phyloP scores from a whole-genome alignment of 495 filamentous ascomycete species.

The Aspergillus coremiiformis region DNA sequence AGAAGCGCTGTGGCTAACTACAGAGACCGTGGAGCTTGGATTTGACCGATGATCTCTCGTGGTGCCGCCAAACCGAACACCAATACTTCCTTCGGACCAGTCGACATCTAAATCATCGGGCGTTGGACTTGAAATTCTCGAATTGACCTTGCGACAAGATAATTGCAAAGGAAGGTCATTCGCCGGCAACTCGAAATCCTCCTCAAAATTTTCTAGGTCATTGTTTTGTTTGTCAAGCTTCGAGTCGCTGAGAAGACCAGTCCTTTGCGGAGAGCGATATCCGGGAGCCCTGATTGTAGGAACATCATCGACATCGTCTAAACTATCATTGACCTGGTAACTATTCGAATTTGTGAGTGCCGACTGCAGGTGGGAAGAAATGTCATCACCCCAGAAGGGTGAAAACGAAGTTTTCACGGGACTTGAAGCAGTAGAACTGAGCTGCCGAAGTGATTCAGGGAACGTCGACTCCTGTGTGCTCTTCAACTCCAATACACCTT shows the following conservation, averaged over 20 bases:
- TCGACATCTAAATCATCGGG: constrained; percentile 74
- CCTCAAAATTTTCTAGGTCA: constrained; percentile 61
- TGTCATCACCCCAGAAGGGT: constrained; percentile 24
- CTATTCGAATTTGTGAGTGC: constrained; percentile 41
- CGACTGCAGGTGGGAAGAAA: constrained; percentile 19
- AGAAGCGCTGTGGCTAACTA: constrained; percentile 82
- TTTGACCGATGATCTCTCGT: constrained; percentile 66
- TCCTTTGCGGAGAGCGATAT: constrained; percentile 45
- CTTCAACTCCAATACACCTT: constrained; percentile 57
- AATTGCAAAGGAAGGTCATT: constrained; percentile 52
- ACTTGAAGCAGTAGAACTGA: constrained; percentile 43
- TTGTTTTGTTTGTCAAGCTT: constrained; percentile 25
- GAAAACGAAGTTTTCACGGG: constrained; percentile 32
- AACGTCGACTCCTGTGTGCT: constrained; percentile 50
- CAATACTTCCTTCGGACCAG: constrained; percentile 88
- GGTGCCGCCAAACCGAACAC: constrained; percentile 81
- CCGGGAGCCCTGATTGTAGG: constrained; percentile 64
- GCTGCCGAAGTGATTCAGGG: constrained; percentile 59
- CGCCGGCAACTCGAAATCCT: constrained; percentile 66
- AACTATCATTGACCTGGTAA: constrained; percentile 56
- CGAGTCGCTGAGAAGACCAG: constrained; percentile 16
- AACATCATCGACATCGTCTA: constrained; percentile 56
- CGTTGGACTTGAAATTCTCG: constrained; percentile 48
- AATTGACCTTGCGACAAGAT: constrained; percentile 49
- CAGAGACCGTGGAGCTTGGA: constrained; percentile 78